A percentile compares a stretch with the other conserved stretches of the same genome.
These are phyloP conservation scores for Triglochin maritima DNA, from an alignment of 106 monocot genomes.

Conservation along the genomic window DNA sequence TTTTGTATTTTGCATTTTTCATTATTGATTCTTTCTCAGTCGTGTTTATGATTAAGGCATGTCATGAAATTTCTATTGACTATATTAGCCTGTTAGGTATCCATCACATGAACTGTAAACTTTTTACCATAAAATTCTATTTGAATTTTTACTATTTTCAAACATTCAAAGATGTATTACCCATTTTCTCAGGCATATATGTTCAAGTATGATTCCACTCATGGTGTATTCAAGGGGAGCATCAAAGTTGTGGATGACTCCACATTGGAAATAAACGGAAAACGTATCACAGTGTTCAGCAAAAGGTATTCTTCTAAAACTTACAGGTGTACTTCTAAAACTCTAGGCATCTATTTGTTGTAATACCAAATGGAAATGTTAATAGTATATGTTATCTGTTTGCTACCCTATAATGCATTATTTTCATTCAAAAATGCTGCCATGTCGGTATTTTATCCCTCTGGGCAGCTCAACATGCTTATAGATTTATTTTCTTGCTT, in stretches of 20 bases:
- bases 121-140: too few relatives aligned
- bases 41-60: too few relatives aligned
- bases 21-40: too few relatives aligned
- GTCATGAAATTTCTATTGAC: too few relatives aligned
- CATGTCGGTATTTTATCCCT: not conserved
- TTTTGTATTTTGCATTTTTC: too few relatives aligned
- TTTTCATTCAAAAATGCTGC: too few relatives aligned
- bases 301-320: slow-evolving; percentile 45
- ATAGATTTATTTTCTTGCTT: not conserved
- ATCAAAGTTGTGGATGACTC: slow-evolving; percentile 64
- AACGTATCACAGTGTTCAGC: slow-evolving; percentile 42
- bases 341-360: not conserved
- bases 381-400: not conserved
- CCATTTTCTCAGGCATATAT: slow-evolving; percentile 64
- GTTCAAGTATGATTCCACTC: slow-evolving; percentile 98
- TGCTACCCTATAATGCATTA: too few relatives aligned
- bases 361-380: not conserved
- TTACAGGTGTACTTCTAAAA: not conserved
- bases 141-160: too few relatives aligned
- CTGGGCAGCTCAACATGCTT: not conserved
- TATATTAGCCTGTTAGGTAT: too few relatives aligned
- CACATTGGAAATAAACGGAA: slow-evolving; percentile 83
- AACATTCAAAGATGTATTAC: too few relatives aligned
- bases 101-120: too few relatives aligned
- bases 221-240: slow-evolving; percentile 82